Evolutionary conservation across 495 filamentous ascomycete genomes (phyloP), one percentile per base, ranked within the genome.

Genomic region (Aspergillus diversus): DNA sequence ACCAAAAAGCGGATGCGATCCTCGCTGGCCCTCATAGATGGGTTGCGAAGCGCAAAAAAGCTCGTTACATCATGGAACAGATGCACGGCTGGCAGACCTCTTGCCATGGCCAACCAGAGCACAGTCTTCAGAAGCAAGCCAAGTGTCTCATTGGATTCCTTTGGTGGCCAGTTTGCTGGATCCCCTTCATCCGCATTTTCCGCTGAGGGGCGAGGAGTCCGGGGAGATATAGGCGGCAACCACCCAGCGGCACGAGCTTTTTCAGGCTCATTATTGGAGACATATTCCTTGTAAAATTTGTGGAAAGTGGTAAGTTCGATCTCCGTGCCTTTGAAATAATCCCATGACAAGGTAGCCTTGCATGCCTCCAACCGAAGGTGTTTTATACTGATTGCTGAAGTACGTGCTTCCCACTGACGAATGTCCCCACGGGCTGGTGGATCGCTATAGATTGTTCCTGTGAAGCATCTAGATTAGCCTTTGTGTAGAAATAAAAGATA

Each of bases 291-390:
- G 62, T 80, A 77, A 2, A 79, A 72, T 16, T 69, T 64, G 63
- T 87, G 88, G n/a, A 77, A 81, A 2, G 80, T 81, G 15, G 84
- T 86, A 1, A 89, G 78, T 63, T 89, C 86, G 39, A 88, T 82
- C 49, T 89, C 88, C 63, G 79, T 83, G 27, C 78, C 78, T 21
- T 72, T 67, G 21, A 87, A 80, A 55, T 87, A 88, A 39, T 86
- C 76, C 31, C 75, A 73, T 59, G 27, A 43, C 13, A 70, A 47
- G 0, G 67, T 59, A 12, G 50, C 69, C 39, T 55, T 69, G 67
- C 71, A 74, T n/a, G 60, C 63, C 12, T 71, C 66, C 39, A 70
- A 42, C 5, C 71, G 69, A 54, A 59, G 43, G 27, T 70, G 61
- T 31, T 62, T 68, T 17, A 69, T 53, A 57, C 71, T 71, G 17